Conservation (phyloP, 176 grass and related monocot species). For the Oryza brachyantha region DNA sequence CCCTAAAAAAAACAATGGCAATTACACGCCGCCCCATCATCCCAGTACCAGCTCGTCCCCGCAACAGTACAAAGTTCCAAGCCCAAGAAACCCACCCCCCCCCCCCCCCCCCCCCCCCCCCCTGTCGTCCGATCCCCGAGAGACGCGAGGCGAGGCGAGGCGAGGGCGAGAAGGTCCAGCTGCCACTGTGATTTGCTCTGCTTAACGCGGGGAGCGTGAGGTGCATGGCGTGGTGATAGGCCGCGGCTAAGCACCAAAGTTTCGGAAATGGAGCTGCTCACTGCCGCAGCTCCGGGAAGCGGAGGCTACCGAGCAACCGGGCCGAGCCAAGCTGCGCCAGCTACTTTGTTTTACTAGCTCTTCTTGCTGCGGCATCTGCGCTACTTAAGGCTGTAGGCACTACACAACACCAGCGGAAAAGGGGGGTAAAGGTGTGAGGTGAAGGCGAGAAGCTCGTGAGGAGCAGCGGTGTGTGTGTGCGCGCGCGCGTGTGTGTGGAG, state of each 20-base stretch:
- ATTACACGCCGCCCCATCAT: not conserved
- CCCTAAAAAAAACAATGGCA: not conserved
- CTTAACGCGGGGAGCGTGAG: not conserved
- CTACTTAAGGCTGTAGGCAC: slow-evolving; percentile 28
- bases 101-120: too few relatives aligned
- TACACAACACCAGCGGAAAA: not conserved
- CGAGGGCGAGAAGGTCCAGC: not conserved
- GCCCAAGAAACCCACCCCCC: slow-evolving; percentile 26
- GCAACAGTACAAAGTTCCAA: not conserved
- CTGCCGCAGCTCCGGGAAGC: slow-evolving; percentile 39
- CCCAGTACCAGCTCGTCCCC: not conserved
- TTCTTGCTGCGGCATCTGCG: not conserved
- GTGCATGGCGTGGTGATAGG: slow-evolving; percentile 5
- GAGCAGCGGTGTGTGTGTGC: slow-evolving; percentile 11
- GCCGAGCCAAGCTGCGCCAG: slow-evolving; percentile 18
- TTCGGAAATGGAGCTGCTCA: slow-evolving; percentile 47
- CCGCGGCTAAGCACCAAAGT: slow-evolving; percentile 28
- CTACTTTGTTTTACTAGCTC: not conserved
- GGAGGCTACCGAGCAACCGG: slow-evolving; percentile 24
- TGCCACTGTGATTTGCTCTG: not conserved
- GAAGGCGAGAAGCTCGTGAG: slow-evolving; percentile 41
- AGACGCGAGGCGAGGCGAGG: not conserved
- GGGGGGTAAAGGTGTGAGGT: slow-evolving; percentile 7
- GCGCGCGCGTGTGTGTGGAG: too few relatives aligned
- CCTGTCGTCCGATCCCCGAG: not conserved